A percentile compares a stretch with the other conserved stretches of the same genome.
Conservation (phyloP, 75 land plant species). For the Chamaecyparis obtusa region DNA sequence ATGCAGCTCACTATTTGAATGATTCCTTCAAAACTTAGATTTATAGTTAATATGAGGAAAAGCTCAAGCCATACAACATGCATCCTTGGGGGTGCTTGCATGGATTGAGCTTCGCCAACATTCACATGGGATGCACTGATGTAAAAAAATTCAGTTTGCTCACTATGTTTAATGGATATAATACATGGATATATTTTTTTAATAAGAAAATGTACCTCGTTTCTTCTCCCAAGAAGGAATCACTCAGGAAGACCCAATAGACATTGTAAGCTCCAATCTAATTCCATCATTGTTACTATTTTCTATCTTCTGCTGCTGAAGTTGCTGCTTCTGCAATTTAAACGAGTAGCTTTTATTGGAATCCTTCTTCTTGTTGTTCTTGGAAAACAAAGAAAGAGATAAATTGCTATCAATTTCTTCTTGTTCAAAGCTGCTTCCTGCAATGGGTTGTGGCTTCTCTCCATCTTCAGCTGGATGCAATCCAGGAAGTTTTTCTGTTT, state of each 20-base stretch:
- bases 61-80: not conserved
- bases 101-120: not conserved
- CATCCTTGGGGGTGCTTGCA: not conserved
- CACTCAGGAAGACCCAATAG: not conserved
- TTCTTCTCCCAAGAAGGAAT: not conserved
- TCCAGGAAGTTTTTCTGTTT: not conserved
- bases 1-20: too few relatives aligned
- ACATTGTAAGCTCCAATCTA: slow-evolving; percentile 5
- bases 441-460: not conserved
- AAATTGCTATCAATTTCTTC: not conserved
- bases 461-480: not conserved
- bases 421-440: not conserved
- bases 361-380: not conserved
- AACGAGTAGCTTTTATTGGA: not conserved
- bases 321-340: not conserved
- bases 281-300: not conserved
- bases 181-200: not conserved
- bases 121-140: not conserved
- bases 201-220: not conserved
- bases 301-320: not conserved
- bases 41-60: not conserved
- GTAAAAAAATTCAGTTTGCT: not conserved
- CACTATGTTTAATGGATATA: not conserved
- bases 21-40: too few relatives aligned
- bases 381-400: slow-evolving; percentile 2